Evolutionary conservation across 2,329 filamentous ascomycete species (phyloP).

Genomic region (Pseudogymnoascus sp.): DNA sequence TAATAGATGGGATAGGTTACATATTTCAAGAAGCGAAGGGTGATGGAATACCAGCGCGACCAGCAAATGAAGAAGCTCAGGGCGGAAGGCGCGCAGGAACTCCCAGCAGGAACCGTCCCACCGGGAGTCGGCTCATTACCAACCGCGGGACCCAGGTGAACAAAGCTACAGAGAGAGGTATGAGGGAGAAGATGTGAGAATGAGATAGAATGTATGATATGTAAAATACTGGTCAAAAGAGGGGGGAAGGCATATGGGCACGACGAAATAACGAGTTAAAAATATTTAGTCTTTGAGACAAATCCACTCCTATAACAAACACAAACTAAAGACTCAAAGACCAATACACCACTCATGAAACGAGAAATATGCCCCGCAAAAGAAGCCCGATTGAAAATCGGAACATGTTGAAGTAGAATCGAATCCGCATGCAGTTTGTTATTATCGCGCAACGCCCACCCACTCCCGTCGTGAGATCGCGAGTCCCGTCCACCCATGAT

Average conservation of each 20-base stretch:
- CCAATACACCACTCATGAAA: background rate
- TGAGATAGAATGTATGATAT: background rate
- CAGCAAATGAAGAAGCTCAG: conserved; percentile 67
- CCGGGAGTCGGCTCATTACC: conserved; percentile 11
- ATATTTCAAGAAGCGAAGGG: conserved; percentile 95
- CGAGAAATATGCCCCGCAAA: background rate
- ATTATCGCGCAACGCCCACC: background rate
- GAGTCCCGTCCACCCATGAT: background rate
- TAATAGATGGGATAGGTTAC: conserved; percentile 53
- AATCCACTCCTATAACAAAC: conserved; percentile 9
- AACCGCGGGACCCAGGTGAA: background rate
- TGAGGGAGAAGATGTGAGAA: background rate
- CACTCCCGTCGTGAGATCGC: conserved; percentile 1
- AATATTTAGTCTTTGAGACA: background rate
- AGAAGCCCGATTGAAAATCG: background rate
- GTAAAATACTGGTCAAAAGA: background rate
- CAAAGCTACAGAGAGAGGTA: background rate
- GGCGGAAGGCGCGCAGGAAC: conserved; percentile 59
- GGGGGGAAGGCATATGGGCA: background rate
- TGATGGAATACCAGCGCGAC: conserved; percentile 84
- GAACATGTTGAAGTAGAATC: background rate
- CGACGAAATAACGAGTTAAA: conserved; percentile 5
- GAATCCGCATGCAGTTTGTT: background rate
- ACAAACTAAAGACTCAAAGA: background rate
- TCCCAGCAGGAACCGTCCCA: conserved; percentile 28